Evolutionary conservation across 495 filamentous ascomycete genomes (phyloP).

Genomic region (Neurospora intermedia): DNA sequence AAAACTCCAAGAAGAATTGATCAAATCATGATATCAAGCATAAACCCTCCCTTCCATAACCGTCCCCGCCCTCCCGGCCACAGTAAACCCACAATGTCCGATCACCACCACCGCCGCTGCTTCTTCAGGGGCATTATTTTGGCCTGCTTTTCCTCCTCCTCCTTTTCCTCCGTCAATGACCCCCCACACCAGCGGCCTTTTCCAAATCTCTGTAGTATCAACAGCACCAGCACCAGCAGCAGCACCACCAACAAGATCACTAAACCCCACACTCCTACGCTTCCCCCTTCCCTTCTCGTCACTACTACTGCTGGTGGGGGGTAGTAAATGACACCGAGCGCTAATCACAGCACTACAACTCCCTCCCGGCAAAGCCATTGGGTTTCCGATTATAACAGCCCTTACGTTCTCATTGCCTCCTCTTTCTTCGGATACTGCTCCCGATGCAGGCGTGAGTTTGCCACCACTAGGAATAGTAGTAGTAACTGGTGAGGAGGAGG

Average conservation of each 20-base stretch:
- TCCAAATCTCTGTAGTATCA: slow-evolving; percentile 11
- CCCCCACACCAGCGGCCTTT: slow-evolving; percentile 26
- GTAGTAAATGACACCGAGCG: slow-evolving; percentile 26
- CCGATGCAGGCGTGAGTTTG: not conserved
- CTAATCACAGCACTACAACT: slow-evolving; percentile 32
- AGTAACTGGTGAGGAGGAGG: slow-evolving; percentile 4
- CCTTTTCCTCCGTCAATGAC: slow-evolving; percentile 29
- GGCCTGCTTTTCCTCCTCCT: not conserved
- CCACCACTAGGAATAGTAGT: not conserved
- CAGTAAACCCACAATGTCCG: slow-evolving; percentile 29
- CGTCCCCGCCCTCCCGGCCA: slow-evolving; percentile 9
- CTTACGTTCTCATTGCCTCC: not conserved
- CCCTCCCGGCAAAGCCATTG: slow-evolving; percentile 28
- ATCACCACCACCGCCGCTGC: slow-evolving; percentile 13
- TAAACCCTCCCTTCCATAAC: slow-evolving; percentile 29
- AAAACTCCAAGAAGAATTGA: not conserved
- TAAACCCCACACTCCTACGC: not conserved
- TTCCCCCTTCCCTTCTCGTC: slow-evolving; percentile 4
- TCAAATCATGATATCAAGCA: slow-evolving; percentile 15
- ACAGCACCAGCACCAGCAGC: not conserved
- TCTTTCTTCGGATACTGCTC: not conserved
- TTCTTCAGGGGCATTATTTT: not conserved
- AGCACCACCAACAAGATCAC: not conserved
- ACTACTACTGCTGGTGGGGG: not conserved
- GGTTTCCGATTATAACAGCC: slow-evolving; percentile 20